Percentiles rank a stretch among this genome's conserved stretches.
phyloP scores from a whole-genome alignment of 2,329 filamentous ascomycete genomes.

The Fonsecaea nubica region DNA sequence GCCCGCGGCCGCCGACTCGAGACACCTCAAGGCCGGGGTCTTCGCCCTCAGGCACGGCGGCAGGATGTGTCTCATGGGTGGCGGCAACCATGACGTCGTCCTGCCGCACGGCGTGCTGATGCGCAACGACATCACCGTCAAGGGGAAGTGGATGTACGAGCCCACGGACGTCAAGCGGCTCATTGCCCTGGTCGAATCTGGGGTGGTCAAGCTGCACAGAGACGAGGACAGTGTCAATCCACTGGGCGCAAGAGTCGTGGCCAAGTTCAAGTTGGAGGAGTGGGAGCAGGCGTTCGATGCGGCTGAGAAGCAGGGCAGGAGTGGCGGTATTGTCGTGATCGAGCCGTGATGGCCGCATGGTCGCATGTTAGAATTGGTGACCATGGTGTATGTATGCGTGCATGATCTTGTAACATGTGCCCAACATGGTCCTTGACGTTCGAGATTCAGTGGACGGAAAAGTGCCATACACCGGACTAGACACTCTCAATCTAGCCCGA shows the following conservation, averaged over 20 bases:
- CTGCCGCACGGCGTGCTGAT: conserved; percentile 35
- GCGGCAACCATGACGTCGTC: conserved; percentile 32
- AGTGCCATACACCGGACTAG: neutral
- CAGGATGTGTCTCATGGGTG: conserved; percentile 38
- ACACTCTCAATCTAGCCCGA: neutral
- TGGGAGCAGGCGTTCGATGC: conserved; percentile 29
- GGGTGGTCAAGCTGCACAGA: conserved; percentile 32
- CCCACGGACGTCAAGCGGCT: conserved; percentile 34
- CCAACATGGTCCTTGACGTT: neutral
- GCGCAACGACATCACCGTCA: conserved; percentile 34
- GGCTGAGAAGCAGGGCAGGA: conserved; percentile 11
- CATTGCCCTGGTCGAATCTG: conserved; percentile 37
- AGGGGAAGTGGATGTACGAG: conserved; percentile 42
- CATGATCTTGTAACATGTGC: neutral
- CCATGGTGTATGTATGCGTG: too few species aligned
- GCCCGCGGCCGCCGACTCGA: conserved; percentile 45
- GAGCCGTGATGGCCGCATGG: conserved; percentile 17
- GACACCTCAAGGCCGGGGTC: conserved; percentile 50
- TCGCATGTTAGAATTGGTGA: neutral
- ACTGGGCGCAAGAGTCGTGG: conserved; percentile 8
- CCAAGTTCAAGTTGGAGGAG: conserved; percentile 26
- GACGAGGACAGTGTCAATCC: conserved; percentile 5
- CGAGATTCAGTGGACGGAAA: neutral
- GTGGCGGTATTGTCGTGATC: conserved; percentile 22
- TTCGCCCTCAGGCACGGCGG: conserved; percentile 41